Percentiles rank a stretch among this genome's conserved stretches.
Conservation (phyloP, 306 rosid genomes). For the Casuarina equisetifolia region DNA sequence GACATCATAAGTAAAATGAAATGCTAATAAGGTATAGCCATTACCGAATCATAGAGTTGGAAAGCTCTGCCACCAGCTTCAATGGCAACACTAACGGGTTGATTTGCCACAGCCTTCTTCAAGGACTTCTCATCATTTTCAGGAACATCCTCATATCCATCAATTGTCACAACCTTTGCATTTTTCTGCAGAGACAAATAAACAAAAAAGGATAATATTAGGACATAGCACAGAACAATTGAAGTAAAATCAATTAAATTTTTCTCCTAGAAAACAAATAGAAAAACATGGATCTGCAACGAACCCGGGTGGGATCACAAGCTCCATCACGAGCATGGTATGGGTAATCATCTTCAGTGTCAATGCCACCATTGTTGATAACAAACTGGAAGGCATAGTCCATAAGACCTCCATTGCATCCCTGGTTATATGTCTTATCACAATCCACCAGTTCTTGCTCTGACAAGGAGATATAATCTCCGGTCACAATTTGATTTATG, state of each 20-base stretch:
- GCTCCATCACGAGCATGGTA: slow-evolving; percentile 57
- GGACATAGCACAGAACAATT: neutral
- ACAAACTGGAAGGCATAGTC: slow-evolving; percentile 80
- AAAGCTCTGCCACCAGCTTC: slow-evolving; percentile 96
- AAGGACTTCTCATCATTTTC: slow-evolving; percentile 68
- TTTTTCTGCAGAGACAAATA: slow-evolving; percentile 47
- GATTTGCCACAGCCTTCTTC: slow-evolving; percentile 72
- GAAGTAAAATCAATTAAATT: neutral
- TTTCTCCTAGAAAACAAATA: neutral
- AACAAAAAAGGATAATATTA: neutral
- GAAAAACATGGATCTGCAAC: neutral
- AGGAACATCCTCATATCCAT: slow-evolving; percentile 81
- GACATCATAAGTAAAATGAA: neutral
- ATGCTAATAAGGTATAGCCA: neutral
- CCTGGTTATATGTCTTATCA: slow-evolving; percentile 66
- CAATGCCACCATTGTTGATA: slow-evolving; percentile 79
- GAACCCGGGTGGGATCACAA: slow-evolving; percentile 72
- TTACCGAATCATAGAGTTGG: slow-evolving; percentile 78
- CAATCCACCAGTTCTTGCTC: slow-evolving; percentile 95
- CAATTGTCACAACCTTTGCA: slow-evolving; percentile 66
- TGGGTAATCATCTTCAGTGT: slow-evolving; percentile 74
- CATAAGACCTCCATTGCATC: slow-evolving; percentile 98
- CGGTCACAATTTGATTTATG: slow-evolving; percentile 68
- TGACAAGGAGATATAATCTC: slow-evolving; percentile 59
- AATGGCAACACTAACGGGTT: slow-evolving; percentile 85